Evolutionary conservation across 129 eudicot genomes (phyloP), one percentile per base, ranked within the genome.

Genomic region (Flaveria linearis): DNA sequence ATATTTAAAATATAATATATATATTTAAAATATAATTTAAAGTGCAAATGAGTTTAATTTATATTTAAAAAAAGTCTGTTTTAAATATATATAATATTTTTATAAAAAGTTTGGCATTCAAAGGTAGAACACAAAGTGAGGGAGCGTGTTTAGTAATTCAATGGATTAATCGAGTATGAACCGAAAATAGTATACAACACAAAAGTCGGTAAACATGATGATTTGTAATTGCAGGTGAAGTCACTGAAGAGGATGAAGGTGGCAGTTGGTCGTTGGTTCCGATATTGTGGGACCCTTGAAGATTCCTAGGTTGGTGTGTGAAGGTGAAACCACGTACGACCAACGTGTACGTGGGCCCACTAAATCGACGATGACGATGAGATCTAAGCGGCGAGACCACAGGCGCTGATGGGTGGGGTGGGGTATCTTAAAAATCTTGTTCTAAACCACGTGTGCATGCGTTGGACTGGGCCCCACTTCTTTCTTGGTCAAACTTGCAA

Each of bases 301-400:
- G 77, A 78, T 78, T 78, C 83, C 69, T 72, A n/a, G 72, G 78
- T 64, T 72, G 68, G 79, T 56, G 15, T 14, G 69, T 43, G 28
- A 28, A 15, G 56, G 62, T 62, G 36, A 68, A 68, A 56, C 76
- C 80, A 70, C 76, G 76, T 39, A 81, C 16, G 45, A 64, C 13
- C 23, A 81, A 81, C 84, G 84, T 76, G 72, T 81, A 71, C 0
- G 25, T 49, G 17, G 81, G 84, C 58, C 28, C 84, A 50, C 63
- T 13, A 41, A 41, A 75, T 58, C 66, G 77, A 71, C 86, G 76
- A 68, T 53, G 82, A 43, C 86, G 89, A 79, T 82, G 60, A 67
- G 80, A 43, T 74, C 88, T 72, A 81, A 78, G 83, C 76, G 70
- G 72, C 88, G 81, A 45, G 47, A 74, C 63, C 25, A 73, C 86